Evolutionary conservation across 257 asterid genomes (phyloP).

Genomic region (Plantago elongata): DNA sequence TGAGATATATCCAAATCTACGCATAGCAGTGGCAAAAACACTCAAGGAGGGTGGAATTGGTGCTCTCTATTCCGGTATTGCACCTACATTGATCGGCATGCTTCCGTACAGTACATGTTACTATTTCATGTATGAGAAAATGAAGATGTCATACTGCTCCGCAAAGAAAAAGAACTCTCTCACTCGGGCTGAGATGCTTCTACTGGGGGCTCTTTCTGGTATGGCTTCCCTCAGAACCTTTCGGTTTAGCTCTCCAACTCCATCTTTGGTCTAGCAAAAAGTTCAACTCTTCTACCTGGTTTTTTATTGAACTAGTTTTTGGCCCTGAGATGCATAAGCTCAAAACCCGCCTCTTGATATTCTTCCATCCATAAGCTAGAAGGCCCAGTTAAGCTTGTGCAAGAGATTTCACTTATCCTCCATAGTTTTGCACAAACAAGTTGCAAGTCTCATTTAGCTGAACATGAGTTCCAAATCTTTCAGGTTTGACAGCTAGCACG

Average conservation of each 20-base stretch:
- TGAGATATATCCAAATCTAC: conserved; percentile 66
- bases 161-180: conserved; percentile 56
- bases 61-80: conserved; percentile 68
- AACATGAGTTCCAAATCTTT: conserved; percentile 8
- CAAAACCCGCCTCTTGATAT: too few species aligned
- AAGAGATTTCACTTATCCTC: too few species aligned
- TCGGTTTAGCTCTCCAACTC: background rate
- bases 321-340: too few species aligned
- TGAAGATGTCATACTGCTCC: conserved; percentile 78
- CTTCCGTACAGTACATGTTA: conserved; percentile 95
- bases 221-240: conserved; percentile 5
- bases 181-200: conserved; percentile 73
- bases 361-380: too few species aligned
- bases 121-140: conserved; percentile 92
- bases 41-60: conserved; percentile 68
- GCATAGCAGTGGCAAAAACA: conserved; percentile 62
- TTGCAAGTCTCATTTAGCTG: background rate
- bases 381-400: too few species aligned
- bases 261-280: too few species aligned
- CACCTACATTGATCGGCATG: conserved; percentile 90
- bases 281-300: too few species aligned
- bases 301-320: too few species aligned
- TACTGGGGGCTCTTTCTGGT: conserved; percentile 96
- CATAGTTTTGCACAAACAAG: background rate
- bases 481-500: conserved; percentile 95